A percentile compares a stretch with the other conserved stretches of the same genome.
phyloP scores from a whole-genome alignment of 2,329 filamentous ascomycete genomes.

The Pseudogymnoascus sp. region DNA sequence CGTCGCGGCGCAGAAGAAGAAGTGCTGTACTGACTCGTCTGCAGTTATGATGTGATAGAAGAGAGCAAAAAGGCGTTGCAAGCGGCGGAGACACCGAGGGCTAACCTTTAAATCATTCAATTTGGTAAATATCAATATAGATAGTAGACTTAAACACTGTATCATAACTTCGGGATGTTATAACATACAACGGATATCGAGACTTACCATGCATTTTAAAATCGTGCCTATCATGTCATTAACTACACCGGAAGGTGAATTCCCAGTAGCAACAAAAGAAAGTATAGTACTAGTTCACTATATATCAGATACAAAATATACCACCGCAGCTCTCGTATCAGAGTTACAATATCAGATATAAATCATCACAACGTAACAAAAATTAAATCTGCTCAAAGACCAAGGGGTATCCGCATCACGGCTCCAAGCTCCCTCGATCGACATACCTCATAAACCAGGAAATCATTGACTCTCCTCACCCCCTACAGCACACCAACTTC shows the following conservation, averaged over 20 bases:
- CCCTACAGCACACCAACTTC: too few species aligned
- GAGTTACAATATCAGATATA: not conserved
- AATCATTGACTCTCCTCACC: not conserved
- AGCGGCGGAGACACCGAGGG: conserved; percentile 5
- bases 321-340: not conserved
- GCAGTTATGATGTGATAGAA: conserved; percentile 14
- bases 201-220: too few species aligned
- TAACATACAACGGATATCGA: too few species aligned
- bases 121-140: not conserved
- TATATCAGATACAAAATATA: not conserved
- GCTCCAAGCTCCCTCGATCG: not conserved
- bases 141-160: not conserved
- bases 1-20: not conserved
- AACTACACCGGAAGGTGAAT: too few species aligned
- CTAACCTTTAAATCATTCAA: conserved; percentile 8
- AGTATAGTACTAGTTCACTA: not conserved
- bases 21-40: not conserved
- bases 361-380: not conserved
- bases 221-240: too few species aligned
- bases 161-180: not conserved
- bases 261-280: not conserved
- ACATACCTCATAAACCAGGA: not conserved
- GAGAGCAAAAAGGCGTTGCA: conserved; percentile 11
- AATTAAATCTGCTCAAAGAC: not conserved
- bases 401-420: not conserved